phyloP scores from a whole-genome alignment of 73 alveolate genomes.

The Urostyla sp. region DNA sequence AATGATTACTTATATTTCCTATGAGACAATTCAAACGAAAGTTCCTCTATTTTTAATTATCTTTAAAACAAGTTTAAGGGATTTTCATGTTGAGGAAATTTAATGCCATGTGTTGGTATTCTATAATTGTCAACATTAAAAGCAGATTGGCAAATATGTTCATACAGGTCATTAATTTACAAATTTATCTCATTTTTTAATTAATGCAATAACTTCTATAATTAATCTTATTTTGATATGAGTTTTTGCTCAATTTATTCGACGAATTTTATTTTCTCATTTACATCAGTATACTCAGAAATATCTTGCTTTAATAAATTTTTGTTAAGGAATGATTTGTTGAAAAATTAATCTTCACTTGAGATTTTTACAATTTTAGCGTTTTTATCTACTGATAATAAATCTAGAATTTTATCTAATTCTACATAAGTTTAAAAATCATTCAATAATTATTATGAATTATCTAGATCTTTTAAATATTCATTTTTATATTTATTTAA shows the following conservation, averaged over 20 bases:
- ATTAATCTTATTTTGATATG: neutral
- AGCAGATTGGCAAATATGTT: slow-evolving; percentile 62
- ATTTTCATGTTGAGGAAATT: slow-evolving; percentile 78
- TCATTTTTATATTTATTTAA: slow-evolving; percentile 10
- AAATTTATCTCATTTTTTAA: slow-evolving; percentile 53
- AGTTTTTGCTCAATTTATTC: neutral
- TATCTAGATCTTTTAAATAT: neutral
- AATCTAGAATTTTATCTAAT: too few species aligned
- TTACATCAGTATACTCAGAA: slow-evolving; percentile 7
- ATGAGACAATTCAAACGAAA: slow-evolving; percentile 77
- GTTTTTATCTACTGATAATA: too few species aligned
- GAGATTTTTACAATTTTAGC: too few species aligned
- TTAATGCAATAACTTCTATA: slow-evolving; percentile 9
- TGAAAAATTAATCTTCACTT: too few species aligned
- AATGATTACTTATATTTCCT: slow-evolving; percentile 70
- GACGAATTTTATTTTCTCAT: neutral
- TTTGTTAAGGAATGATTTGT: too few species aligned
- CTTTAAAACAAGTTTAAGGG: slow-evolving; percentile 82
- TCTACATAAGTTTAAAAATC: neutral
- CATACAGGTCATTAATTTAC: slow-evolving; percentile 55
- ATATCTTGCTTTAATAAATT: too few species aligned
- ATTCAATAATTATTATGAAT: too few species aligned
- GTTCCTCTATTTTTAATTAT: slow-evolving; percentile 79
- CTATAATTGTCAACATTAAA: slow-evolving; percentile 71
- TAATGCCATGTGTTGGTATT: slow-evolving; percentile 85